Conservation (phyloP, 31 red algal genomes). For the Asparagopsis taxiformis region DNA sequence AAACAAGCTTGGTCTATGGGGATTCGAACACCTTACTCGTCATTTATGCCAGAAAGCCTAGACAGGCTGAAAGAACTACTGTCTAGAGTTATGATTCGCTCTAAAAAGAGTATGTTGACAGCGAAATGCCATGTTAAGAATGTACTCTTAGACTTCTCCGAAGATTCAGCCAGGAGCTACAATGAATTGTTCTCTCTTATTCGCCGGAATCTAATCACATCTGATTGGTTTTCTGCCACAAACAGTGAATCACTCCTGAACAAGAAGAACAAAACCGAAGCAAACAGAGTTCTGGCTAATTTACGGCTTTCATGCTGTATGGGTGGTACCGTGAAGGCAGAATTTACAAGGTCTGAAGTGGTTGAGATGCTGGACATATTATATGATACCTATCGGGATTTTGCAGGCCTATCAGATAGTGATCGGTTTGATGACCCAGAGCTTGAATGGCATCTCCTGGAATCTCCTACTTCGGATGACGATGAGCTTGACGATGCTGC, state of each 20-base stretch:
- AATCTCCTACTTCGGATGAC: neutral
- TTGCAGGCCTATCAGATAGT: constrained; percentile 7
- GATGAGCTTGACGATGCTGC: neutral
- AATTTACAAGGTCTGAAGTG: constrained; percentile 46
- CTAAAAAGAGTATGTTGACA: constrained; percentile 63
- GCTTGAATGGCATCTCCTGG: constrained; percentile 13
- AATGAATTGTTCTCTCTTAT: constrained; percentile 77
- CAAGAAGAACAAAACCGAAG: constrained; percentile 49
- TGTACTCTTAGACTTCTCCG: constrained; percentile 68
- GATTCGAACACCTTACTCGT: constrained; percentile 72
- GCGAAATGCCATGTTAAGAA: constrained; percentile 49
- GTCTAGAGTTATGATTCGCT: constrained; percentile 58
- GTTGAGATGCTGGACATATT: constrained; percentile 53
- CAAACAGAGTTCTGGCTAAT: constrained; percentile 52
- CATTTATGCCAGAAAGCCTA: constrained; percentile 35
- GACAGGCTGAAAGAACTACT: constrained; percentile 32
- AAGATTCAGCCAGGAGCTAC: constrained; percentile 66
- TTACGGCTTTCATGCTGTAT: constrained; percentile 84
- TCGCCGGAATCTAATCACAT: constrained; percentile 73
- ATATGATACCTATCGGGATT: constrained; percentile 17
- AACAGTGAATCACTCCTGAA: constrained; percentile 88
- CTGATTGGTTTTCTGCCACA: constrained; percentile 78
- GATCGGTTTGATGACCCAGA: constrained; percentile 51
- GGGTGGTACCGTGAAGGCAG: constrained; percentile 68
- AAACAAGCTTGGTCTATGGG: constrained; percentile 60